Percentiles rank a stretch among this genome's conserved stretches.
These are phyloP conservation scores for Trichoderma endophyticum DNA, from an alignment of 2,329 filamentous ascomycete species.

Conservation along the genomic window DNA sequence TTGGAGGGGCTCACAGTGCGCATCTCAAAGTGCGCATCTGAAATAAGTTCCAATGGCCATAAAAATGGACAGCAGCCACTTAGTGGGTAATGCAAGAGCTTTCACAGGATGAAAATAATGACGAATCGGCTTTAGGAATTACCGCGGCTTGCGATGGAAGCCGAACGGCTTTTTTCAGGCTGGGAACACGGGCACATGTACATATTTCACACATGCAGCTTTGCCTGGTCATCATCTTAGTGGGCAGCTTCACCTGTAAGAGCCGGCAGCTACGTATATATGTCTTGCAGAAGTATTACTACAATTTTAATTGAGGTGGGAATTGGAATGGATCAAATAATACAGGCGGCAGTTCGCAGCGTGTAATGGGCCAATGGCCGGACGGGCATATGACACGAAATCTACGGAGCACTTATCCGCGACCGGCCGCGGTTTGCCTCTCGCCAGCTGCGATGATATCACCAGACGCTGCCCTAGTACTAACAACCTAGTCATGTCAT, in stretches of 20 bases:
- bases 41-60: neutral
- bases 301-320: neutral
- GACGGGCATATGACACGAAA: neutral
- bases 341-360: neutral
- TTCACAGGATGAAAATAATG: neutral
- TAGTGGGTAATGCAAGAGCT: neutral
- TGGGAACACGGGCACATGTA: neutral
- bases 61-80: neutral
- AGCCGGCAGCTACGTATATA: neutral
- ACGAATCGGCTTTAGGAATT: neutral
- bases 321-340: neutral
- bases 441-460: neutral
- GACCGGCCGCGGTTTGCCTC: neutral
- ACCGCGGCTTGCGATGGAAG: neutral
- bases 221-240: neutral
- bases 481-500: neutral
- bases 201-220: neutral
- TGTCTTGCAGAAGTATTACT: neutral
- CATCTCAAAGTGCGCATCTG: neutral
- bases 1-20: slow-evolving; percentile 1
- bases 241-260: neutral
- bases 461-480: neutral
- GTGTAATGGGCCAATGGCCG: neutral
- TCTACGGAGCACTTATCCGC: neutral
- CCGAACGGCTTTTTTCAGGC: neutral